Evolutionary conservation across 441 rosid genomes (phyloP).

Genomic region (Gossypium aridum): DNA sequence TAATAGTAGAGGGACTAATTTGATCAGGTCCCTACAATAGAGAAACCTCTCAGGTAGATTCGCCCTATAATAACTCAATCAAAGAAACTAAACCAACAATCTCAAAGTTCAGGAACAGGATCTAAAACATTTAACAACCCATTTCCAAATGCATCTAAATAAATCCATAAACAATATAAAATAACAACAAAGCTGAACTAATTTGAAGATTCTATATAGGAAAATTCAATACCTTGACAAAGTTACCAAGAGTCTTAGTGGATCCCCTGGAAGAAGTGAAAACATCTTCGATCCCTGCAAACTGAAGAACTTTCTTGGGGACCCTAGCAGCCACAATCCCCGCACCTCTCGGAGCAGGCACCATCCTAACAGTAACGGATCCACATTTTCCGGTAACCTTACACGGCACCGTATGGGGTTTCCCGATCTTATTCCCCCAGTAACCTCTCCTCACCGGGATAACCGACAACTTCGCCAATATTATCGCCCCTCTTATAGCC

Average conservation of each 20-base stretch:
- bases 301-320: conserved; percentile 5
- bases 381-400: conserved; percentile 4
- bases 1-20: too few relatives aligned
- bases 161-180: background rate
- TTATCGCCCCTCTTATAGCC: background rate
- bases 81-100: background rate
- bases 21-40: too few relatives aligned
- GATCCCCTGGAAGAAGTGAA: conserved; percentile 7
- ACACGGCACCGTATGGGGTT: conserved; percentile 2
- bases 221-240: background rate
- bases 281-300: conserved; percentile 9
- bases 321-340: conserved; percentile 5
- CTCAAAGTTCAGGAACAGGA: background rate
- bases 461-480: conserved; percentile 3
- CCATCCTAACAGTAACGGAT: background rate
- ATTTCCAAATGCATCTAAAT: background rate
- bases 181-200: background rate
- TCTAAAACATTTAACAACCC: background rate
- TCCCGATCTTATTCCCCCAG: conserved; percentile 8
- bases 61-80: background rate
- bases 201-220: background rate
- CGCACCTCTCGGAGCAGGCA: background rate
- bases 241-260: conserved; percentile 1
- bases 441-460: conserved; percentile 5
- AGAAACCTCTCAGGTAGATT: too few relatives aligned